phyloP scores from a whole-genome alignment of 1,139 yeast species.

The Torulaspora pretoriensis region DNA sequence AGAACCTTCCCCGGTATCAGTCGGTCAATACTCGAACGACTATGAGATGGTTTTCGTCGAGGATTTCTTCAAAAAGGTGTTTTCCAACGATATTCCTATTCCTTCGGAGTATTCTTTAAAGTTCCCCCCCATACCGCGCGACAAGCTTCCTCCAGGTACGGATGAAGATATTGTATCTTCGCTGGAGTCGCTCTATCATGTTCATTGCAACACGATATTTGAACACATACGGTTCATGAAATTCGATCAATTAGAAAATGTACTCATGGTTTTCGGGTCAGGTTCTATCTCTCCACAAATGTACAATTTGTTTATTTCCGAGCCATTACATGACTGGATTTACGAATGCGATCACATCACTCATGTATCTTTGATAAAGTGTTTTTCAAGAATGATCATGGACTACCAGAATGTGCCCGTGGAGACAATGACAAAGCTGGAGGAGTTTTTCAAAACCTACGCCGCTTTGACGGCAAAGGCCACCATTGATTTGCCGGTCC shows the following conservation, averaged over 20 bases:
- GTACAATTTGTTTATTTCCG: conserved; percentile 52
- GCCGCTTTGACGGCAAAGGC: conserved; percentile 41
- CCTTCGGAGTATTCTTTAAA: conserved; percentile 32
- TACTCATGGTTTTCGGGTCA: conserved; percentile 50
- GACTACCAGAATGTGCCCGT: conserved; percentile 51
- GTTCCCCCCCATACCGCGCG: conserved; percentile 50
- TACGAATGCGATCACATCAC: conserved; percentile 59
- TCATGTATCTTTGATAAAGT: conserved; percentile 57
- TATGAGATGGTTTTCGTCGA: conserved; percentile 15
- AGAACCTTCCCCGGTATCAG: conserved; percentile 6
- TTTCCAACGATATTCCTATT: conserved; percentile 26
- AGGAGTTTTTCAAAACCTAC: conserved; percentile 44
- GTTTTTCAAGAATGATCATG: conserved; percentile 63
- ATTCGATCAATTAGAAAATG: conserved; percentile 53
- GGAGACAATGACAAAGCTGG: conserved; percentile 49
- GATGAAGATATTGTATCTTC: conserved; percentile 63
- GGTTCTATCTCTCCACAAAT: conserved; percentile 64
- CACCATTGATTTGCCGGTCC: conserved; percentile 48
- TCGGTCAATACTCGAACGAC: conserved; percentile 10
- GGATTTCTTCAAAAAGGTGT: conserved; percentile 34
- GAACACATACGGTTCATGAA: conserved; percentile 69
- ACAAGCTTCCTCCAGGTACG: conserved; percentile 44
- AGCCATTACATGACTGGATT: conserved; percentile 58
- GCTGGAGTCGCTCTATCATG: conserved; percentile 54
- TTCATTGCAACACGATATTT: conserved; percentile 59